Evolutionary conservation across 495 filamentous ascomycete genomes (phyloP), one percentile per base, ranked within the genome.

Genomic region (Parachaetomium inaequale): DNA sequence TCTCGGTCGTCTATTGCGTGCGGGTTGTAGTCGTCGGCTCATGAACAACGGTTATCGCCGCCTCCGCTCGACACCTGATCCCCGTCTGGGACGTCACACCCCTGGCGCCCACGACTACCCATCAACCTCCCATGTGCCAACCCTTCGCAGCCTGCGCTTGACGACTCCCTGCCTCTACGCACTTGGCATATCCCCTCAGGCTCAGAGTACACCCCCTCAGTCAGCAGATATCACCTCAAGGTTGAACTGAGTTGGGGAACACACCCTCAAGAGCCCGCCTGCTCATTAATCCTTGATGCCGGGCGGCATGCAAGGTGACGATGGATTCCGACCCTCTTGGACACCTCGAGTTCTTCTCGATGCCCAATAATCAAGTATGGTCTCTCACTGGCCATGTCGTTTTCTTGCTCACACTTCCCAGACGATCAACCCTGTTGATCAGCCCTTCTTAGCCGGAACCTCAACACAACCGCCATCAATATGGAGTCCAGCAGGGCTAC

Each of bases 341-440:
- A 66, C 62, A 72, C 23, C 66, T 73, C 56, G 73, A 70, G 63
- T 73, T 66, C 61, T 74, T 75, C 66, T 70, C 70, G 15, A 68
- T 70, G 38, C 69, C 70, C 19, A 72, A 72, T 53, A 70, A 68
- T 43, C 72, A 74, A 66, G 72, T 74, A 71, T 63, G 38, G 17
- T 31, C 23, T 19, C 40, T 59, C 50, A 31, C 46, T 38, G 10
- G 7, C 2, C 21, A 10, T 28, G 8, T 31, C 21, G 28, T 34
- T 34, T 54, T 50, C 36, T 42, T 66, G 65, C 67, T 74, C 46
- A 74, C 67, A 25, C 55, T 25, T 11, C 31, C 29, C 64, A 75
- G 73, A 71, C 66, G 38, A 49, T 66, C 61, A 72, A 75, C 29
- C 46, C 68, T 0, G 67, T 72, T 32, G 71, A 72, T 25, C 72